Conservation (phyloP, 1,284 basidiomycete species). For the Sporisorium scitamineum region DNA sequence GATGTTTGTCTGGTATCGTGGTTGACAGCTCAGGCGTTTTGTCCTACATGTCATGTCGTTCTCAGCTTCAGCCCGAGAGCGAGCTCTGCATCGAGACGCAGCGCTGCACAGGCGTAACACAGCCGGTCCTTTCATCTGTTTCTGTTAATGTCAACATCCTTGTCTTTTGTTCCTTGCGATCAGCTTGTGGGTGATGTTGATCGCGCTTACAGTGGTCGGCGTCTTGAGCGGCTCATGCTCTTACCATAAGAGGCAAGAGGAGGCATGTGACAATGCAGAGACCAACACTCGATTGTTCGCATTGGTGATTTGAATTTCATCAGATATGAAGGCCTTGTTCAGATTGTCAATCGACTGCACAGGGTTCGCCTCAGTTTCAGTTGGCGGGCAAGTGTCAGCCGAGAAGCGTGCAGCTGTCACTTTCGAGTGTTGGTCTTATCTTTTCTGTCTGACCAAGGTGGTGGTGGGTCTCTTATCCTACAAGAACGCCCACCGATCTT, state of each 20-base stretch:
- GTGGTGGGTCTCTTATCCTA: not conserved
- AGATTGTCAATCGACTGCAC: slow-evolving; percentile 7
- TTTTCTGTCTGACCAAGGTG: too few relatives aligned
- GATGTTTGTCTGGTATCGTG: slow-evolving; percentile 53
- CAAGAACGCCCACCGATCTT: not conserved
- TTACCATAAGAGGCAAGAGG: slow-evolving; percentile 37
- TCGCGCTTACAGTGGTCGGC: slow-evolving; percentile 3
- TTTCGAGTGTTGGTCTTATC: slow-evolving; percentile 15
- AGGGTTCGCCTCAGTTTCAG: not conserved
- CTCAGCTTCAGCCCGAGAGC: slow-evolving; percentile 44
- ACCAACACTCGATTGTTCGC: too few relatives aligned
- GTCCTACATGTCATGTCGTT: slow-evolving; percentile 54
- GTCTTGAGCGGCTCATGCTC: slow-evolving; percentile 13
- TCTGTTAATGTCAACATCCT: not conserved
- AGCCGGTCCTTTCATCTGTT: not conserved
- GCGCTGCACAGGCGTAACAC: slow-evolving; percentile 3
- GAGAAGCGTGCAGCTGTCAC: slow-evolving; percentile 25
- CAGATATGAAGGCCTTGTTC: slow-evolving; percentile 18
- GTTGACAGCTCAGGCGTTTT: slow-evolving; percentile 55
- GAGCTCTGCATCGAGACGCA: not conserved
- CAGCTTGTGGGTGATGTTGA: not conserved
- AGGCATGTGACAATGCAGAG: slow-evolving; percentile 37
- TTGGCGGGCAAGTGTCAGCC: not conserved
- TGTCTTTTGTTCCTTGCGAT: not conserved
- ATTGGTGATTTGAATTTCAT: slow-evolving; percentile 6